Conservation (phyloP, 2,329 filamentous ascomycete species). For the Sporothrix dimorphospora region DNA sequence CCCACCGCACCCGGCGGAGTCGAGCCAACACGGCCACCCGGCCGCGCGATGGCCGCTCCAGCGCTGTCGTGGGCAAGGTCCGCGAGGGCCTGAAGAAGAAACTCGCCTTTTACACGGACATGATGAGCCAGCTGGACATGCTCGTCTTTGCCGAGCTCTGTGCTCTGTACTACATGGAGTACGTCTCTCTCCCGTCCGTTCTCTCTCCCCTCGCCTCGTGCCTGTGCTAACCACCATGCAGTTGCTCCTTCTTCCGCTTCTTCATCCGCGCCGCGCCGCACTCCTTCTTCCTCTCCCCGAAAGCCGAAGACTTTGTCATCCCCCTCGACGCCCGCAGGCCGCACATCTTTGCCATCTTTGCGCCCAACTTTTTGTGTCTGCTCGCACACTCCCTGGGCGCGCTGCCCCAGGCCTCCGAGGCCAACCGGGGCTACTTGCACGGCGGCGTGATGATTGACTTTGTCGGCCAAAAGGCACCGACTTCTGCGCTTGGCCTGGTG, state of each 20-base stretch:
- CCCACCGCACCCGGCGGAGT: conserved; percentile 19
- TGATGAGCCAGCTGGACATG: conserved; percentile 64
- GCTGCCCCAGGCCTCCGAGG: conserved; percentile 61
- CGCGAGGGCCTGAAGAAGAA: conserved; percentile 54
- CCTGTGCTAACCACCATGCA: conserved; percentile 40
- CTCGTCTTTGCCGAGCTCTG: conserved; percentile 67
- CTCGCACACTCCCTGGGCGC: conserved; percentile 61
- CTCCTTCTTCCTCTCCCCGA: conserved; percentile 66
- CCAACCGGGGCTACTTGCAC: conserved; percentile 66
- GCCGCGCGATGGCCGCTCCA: conserved; percentile 25
- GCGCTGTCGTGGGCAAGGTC: conserved; percentile 35
- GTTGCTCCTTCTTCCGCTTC: conserved; percentile 67
- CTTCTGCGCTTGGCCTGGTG: conserved; percentile 59
- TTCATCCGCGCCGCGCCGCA: conserved; percentile 62
- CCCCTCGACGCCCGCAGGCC: conserved; percentile 59
- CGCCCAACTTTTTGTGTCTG: conserved; percentile 63
- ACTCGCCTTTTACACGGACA: conserved; percentile 61
- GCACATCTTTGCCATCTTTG: conserved; percentile 61
- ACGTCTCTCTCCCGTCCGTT: conserved; percentile 38
- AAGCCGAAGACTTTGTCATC: conserved; percentile 59
- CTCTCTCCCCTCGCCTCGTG: too few relatives aligned
- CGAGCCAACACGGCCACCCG: conserved; percentile 19
- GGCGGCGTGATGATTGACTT: conserved; percentile 70
- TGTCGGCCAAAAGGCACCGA: conserved; percentile 66
- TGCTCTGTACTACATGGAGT: conserved; percentile 73